These are phyloP conservation scores for Striga hermonthica DNA, from an alignment of 305 asterid genomes.

Conservation along the genomic window DNA sequence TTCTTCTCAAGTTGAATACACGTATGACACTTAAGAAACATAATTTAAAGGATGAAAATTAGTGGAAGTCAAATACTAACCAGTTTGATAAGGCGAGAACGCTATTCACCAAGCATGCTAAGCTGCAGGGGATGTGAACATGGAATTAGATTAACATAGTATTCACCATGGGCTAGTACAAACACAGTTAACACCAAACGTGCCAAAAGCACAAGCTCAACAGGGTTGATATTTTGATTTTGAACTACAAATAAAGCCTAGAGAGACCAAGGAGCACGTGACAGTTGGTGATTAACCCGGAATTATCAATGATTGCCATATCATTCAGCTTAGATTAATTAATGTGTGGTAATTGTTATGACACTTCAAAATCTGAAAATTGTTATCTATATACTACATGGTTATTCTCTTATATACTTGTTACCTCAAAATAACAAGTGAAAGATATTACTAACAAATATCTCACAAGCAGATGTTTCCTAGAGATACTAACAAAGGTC, in stretches of 20 bases:
- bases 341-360: too few species aligned
- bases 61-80: conserved; percentile 44
- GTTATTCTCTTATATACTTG: not conserved
- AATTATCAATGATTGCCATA: too few species aligned
- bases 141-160: conserved; percentile 30
- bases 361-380: too few species aligned
- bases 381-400: too few species aligned
- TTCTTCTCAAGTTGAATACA: conserved; percentile 8
- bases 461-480: not conserved
- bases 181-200: too few species aligned
- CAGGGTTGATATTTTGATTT: too few species aligned
- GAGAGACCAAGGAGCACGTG: too few species aligned
- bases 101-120: conserved; percentile 70
- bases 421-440: conserved; percentile 10
- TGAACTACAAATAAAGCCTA: too few species aligned
- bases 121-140: conserved; percentile 53
- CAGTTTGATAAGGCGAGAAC: conserved; percentile 81
- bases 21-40: conserved; percentile 17
- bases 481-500: not conserved
- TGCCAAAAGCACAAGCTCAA: too few species aligned
- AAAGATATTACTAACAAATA: not conserved
- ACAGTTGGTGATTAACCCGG: too few species aligned
- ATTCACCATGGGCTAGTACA: conserved; percentile 12
- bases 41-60: conserved; percentile 26
- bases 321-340: too few species aligned